These are phyloP conservation scores for Pichia sp. DNA, from an alignment of 1,139 yeast species.

Conservation along the genomic window DNA sequence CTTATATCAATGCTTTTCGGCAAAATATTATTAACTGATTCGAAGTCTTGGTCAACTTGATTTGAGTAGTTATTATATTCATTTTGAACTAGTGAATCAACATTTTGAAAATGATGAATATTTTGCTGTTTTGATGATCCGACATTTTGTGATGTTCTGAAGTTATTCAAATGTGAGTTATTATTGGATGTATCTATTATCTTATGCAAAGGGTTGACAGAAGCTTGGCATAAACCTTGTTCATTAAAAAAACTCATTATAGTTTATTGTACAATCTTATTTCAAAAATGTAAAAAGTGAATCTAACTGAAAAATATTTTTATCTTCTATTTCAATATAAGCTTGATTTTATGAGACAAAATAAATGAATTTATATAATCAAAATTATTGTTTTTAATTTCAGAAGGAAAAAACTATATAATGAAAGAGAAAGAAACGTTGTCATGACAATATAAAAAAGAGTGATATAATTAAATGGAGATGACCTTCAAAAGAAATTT, in stretches of 20 bases:
- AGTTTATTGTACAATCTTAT: too few species aligned
- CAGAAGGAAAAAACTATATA: too few species aligned
- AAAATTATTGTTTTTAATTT: too few species aligned
- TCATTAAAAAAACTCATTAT: constrained; percentile 12
- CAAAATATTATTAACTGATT: neutral
- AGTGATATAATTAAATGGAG: too few species aligned
- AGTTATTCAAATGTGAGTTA: neutral
- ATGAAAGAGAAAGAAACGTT: too few species aligned
- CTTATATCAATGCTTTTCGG: neutral
- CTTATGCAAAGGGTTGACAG: constrained; percentile 9
- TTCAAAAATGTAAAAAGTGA: too few species aligned
- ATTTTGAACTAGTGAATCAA: constrained; percentile 12
- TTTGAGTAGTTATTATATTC: constrained; percentile 13
- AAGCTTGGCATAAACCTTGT: constrained; percentile 1
- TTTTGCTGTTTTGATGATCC: neutral
- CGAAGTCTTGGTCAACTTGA: neutral
- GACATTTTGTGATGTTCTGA: neutral
- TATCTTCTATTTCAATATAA: too few species aligned
- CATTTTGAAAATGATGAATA: constrained; percentile 10
- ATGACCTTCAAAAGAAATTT: too few species aligned
- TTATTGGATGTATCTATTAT: constrained; percentile 2
- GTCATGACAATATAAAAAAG: too few species aligned
- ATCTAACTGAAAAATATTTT: too few species aligned
- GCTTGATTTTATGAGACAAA: too few species aligned
- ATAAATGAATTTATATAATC: too few species aligned